A percentile compares a stretch with the other conserved stretches of the same genome.
phyloP scores from a whole-genome alignment of 2,329 filamentous ascomycete species.

The Colletotrichum karsti region DNA sequence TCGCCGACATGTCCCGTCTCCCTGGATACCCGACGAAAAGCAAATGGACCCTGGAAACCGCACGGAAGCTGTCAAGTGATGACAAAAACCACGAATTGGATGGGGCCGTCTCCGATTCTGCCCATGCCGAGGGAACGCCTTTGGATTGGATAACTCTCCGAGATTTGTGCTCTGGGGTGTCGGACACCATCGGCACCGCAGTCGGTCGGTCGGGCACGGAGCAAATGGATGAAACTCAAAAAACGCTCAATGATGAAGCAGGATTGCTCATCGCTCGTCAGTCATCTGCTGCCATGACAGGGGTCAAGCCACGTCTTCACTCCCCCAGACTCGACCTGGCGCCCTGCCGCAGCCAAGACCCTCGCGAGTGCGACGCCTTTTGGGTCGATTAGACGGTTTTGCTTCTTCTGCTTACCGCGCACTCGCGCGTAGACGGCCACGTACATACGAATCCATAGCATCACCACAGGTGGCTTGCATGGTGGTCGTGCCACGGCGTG shows the following conservation, averaged over 20 bases:
- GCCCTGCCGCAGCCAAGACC: neutral
- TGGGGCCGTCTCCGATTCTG: conserved; percentile 5
- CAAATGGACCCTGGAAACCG: neutral
- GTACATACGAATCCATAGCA: conserved; percentile 15
- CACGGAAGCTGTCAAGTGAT: conserved; percentile 19
- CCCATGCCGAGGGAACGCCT: conserved; percentile 16
- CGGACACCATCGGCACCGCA: conserved; percentile 23
- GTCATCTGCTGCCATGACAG: neutral
- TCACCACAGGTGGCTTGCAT: conserved; percentile 25
- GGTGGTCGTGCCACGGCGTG: neutral
- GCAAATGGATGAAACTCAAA: conserved; percentile 5
- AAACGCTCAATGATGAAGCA: neutral
- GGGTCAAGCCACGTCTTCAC: neutral
- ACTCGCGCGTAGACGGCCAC: neutral
- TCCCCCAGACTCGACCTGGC: neutral
- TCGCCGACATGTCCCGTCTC: conserved; percentile 11
- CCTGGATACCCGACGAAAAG: conserved; percentile 13
- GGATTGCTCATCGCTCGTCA: conserved; percentile 22
- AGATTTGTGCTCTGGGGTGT: neutral
- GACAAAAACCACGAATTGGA: neutral
- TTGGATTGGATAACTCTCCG: neutral
- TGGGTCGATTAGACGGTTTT: neutral
- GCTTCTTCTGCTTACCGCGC: neutral
- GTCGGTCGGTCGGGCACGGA: conserved; percentile 6
- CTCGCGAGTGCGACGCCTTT: neutral